Evolutionary conservation across 140 eudicot genomes (phyloP).

Genomic region (Erigeron philadelphicus): DNA sequence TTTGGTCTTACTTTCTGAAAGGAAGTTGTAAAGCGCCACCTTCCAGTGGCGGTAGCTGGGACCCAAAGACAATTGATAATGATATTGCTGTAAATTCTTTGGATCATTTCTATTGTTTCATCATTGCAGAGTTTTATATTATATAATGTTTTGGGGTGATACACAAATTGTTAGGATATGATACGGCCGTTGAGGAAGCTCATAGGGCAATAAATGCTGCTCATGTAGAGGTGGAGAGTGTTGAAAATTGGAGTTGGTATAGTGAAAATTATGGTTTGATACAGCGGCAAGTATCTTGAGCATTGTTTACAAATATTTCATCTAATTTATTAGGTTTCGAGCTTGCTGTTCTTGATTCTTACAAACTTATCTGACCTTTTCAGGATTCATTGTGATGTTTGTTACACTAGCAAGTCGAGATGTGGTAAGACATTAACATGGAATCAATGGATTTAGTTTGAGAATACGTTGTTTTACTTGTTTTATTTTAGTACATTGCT

Average conservation of each 20-base stretch:
- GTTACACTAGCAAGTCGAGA: slow-evolving; percentile 85
- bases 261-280: slow-evolving; percentile 91
- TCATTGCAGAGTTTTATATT: slow-evolving; percentile 2
- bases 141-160: slow-evolving; percentile 44
- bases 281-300: slow-evolving; percentile 53
- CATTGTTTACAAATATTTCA: slow-evolving; percentile 6
- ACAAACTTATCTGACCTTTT: slow-evolving; percentile 10
- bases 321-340: neutral
- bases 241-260: slow-evolving; percentile 86
- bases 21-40: slow-evolving; percentile 82
- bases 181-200: slow-evolving; percentile 99
- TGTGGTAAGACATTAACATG: slow-evolving; percentile 51
- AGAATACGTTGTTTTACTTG: neutral
- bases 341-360: slow-evolving; percentile 15
- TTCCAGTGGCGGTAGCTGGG: slow-evolving; percentile 77
- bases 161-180: slow-evolving; percentile 91
- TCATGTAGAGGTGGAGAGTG: slow-evolving; percentile 91
- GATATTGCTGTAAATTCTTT: slow-evolving; percentile 71
- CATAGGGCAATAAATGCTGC: slow-evolving; percentile 99
- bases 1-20: slow-evolving; percentile 32
- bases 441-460: slow-evolving; percentile 20
- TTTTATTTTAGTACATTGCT: neutral
- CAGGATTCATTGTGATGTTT: slow-evolving; percentile 85
- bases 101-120: slow-evolving; percentile 3
- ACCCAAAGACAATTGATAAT: slow-evolving; percentile 90